Evolutionary conservation across 2,329 filamentous ascomycete genomes (phyloP).

Genomic region (Xylogone sp.): DNA sequence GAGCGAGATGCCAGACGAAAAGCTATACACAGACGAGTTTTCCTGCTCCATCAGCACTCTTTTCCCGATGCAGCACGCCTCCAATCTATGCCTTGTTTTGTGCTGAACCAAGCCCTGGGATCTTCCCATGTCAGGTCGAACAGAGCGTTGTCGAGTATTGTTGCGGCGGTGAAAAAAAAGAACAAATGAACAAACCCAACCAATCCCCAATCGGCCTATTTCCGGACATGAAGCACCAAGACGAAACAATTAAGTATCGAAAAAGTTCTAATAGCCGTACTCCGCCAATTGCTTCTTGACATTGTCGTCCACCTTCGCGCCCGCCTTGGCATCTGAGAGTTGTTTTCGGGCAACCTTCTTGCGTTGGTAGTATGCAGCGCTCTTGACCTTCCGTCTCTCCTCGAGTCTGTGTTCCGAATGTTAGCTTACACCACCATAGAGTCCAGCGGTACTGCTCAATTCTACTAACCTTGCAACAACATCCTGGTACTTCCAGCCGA

Average conservation of each 20-base stretch:
- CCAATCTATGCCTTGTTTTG: constrained; percentile 22
- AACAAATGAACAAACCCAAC: constrained; percentile 19
- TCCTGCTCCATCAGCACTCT: constrained; percentile 23
- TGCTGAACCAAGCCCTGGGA: constrained; percentile 25
- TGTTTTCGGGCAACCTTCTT: constrained; percentile 96
- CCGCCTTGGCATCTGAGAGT: constrained; percentile 90
- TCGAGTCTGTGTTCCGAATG: constrained; percentile 66
- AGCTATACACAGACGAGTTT: constrained; percentile 28
- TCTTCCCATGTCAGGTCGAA: constrained; percentile 21
- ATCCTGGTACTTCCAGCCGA: constrained; percentile 99
- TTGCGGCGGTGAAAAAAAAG: constrained; percentile 16
- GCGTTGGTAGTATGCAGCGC: constrained; percentile 98
- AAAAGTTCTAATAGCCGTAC: constrained; percentile 75
- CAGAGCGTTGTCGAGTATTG: constrained; percentile 28
- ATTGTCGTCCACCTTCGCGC: constrained; percentile 80
- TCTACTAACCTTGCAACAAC: constrained; percentile 88
- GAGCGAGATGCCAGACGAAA: constrained; percentile 27
- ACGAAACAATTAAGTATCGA: constrained; percentile 21
- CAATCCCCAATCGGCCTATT: constrained; percentile 15
- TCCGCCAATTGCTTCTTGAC: constrained; percentile 83
- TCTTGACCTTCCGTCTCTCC: constrained; percentile 99
- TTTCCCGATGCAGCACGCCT: constrained; percentile 24
- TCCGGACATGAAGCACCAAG: constrained; percentile 12
- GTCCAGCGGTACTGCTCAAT: background rate
- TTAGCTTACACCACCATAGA: constrained; percentile 17